Conservation (phyloP, 305 asterid species). For the Fraxinus nigra region DNA sequence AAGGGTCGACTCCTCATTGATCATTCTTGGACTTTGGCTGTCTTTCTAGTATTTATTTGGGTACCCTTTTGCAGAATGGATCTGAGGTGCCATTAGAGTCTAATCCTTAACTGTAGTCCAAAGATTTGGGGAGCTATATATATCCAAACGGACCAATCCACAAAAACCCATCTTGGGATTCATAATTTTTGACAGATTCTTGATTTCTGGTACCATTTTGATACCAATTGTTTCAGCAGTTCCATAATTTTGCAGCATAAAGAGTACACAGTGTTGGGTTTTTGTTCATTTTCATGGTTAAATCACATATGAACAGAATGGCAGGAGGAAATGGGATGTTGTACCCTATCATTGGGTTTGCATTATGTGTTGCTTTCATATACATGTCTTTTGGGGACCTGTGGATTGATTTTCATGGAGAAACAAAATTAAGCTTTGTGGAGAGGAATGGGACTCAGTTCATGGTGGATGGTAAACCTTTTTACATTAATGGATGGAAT, state of each 20-base stretch:
- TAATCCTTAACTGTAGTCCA: not conserved
- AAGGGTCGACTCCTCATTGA: conserved; percentile 12
- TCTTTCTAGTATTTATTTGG: conserved; percentile 10
- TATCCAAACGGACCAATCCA: conserved; percentile 12
- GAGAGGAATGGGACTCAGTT: conserved; percentile 95
- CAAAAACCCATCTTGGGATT: not conserved
- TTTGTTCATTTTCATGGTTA: conserved; percentile 20
- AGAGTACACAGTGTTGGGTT: not conserved
- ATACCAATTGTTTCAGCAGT: not conserved
- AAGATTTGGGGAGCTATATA: conserved; percentile 9
- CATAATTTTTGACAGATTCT: not conserved
- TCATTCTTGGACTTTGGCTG: conserved; percentile 20
- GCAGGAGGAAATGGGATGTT: conserved; percentile 72
- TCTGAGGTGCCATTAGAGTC: conserved; percentile 11
- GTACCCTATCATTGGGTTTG: conserved; percentile 84
- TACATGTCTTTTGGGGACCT: conserved; percentile 86
- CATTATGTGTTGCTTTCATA: conserved; percentile 71
- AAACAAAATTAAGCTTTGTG: conserved; percentile 63
- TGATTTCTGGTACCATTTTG: not conserved
- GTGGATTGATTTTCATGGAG: conserved; percentile 47
- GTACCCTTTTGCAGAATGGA: conserved; percentile 16
- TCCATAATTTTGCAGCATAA: not conserved
- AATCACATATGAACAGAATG: conserved; percentile 33
- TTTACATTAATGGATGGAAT: conserved; percentile 95
- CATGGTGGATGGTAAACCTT: conserved; percentile 74